Conservation (phyloP, 2,329 filamentous ascomycete genomes). For the Colletotrichum lindemuthianum region DNA sequence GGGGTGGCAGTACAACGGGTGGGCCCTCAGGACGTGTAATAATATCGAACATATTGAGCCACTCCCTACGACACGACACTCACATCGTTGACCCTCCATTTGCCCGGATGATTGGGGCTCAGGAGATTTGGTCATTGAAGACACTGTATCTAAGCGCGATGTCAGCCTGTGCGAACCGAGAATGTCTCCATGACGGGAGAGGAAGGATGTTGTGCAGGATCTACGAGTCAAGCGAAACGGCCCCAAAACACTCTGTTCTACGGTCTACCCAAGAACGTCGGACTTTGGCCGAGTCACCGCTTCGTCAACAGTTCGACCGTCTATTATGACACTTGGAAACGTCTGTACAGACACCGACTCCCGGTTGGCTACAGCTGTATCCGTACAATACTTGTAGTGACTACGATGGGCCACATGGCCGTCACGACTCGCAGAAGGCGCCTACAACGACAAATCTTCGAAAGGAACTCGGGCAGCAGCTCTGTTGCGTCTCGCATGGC, state of each 20-base stretch:
- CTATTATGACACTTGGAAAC: slow-evolving; percentile 13
- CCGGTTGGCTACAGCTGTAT: too few species aligned
- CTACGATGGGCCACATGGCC: too few species aligned
- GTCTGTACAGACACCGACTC: not conserved
- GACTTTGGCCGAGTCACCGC: slow-evolving; percentile 35
- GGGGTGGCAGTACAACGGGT: slow-evolving; percentile 5
- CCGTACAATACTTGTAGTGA: too few species aligned
- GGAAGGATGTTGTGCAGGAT: slow-evolving; percentile 46
- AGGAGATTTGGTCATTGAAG: too few species aligned
- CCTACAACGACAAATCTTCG: slow-evolving; percentile 10
- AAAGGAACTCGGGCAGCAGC: too few species aligned
- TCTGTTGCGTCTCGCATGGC: too few species aligned
- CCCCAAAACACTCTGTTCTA: slow-evolving; percentile 32
- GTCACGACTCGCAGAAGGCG: not conserved
- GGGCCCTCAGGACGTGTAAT: not conserved
- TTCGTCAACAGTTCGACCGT: slow-evolving; percentile 20
- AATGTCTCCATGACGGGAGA: slow-evolving; percentile 22
- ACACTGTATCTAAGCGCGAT: not conserved
- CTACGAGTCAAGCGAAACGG: slow-evolving; percentile 48
- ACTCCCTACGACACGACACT: not conserved
- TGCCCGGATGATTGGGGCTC: not conserved
- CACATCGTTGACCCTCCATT: slow-evolving; percentile 12
- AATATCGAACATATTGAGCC: slow-evolving; percentile 19
- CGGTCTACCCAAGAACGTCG: slow-evolving; percentile 20
- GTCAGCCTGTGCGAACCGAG: slow-evolving; percentile 6